Percentiles rank a stretch among this genome's conserved stretches.
Evolutionary conservation across 331 rosid species (phyloP).

Genomic region (Quercus tomentella): DNA sequence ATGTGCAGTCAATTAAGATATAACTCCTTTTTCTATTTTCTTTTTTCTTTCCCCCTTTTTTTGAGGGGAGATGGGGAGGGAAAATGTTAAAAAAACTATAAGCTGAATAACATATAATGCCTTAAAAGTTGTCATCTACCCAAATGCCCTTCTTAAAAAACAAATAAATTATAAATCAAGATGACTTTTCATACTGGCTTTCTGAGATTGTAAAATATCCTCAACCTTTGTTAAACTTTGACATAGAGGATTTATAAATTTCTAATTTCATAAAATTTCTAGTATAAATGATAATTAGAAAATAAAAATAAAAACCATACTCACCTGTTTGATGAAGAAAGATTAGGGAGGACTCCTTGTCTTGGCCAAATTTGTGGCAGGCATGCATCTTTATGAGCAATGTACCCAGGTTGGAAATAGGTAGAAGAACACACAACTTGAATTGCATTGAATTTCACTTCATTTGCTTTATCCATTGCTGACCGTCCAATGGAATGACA

Average conservation of each 20-base stretch:
- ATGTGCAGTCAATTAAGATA: neutral
- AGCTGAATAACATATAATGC: neutral
- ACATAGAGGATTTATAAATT: neutral
- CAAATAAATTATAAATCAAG: neutral
- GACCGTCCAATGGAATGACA: slow-evolving; percentile 79
- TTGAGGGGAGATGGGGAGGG: neutral
- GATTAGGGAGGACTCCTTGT: slow-evolving; percentile 48
- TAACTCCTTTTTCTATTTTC: too few species aligned
- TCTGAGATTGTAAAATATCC: neutral
- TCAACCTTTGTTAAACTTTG: neutral
- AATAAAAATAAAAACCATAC: slow-evolving; percentile 1
- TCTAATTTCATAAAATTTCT: neutral
- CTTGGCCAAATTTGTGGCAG: slow-evolving; percentile 93
- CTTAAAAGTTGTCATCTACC: neutral
- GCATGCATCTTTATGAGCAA: slow-evolving; percentile 74
- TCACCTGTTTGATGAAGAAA: slow-evolving; percentile 59
- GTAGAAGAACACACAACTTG: slow-evolving; percentile 83
- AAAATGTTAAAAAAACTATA: neutral
- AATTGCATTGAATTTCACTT: slow-evolving; percentile 57
- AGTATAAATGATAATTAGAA: neutral
- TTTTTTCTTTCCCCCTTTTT: too few species aligned
- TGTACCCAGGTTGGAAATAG: slow-evolving; percentile 59
- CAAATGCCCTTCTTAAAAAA: neutral
- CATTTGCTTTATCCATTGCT: slow-evolving; percentile 61
- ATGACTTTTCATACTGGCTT: neutral